Evolutionary conservation across 2,329 filamentous ascomycete genomes (phyloP), one percentile per base, ranked within the genome.

Genomic region (Nemania diffusa): DNA sequence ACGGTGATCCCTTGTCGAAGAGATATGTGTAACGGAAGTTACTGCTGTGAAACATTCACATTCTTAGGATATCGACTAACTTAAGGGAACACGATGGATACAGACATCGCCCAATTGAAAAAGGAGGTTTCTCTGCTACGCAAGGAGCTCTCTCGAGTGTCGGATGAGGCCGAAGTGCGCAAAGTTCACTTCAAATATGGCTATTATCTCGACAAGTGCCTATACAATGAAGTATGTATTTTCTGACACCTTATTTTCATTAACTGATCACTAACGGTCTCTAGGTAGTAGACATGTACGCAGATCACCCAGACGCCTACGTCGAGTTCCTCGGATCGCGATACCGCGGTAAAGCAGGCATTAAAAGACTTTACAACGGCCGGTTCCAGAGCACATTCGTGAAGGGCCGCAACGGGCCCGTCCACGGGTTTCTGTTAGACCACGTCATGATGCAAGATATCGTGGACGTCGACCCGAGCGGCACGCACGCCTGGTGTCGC

Each of bases 401-500:
- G 32, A 80, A 80, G 7, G 84, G 84, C 8, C 84, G 85, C 67
- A 87, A 87, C 71, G 85, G 85, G 0, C 85, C 85, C 17, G 81
- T 87, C 8, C 79, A 85, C 71, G 85, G 85, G 34, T 87, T 86
- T 72, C 80, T 88, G 11, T 82, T 87, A 15, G 85, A 87, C 73
- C 85, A 88, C 73, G 82, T 84, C 37, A 85, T 87, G 81, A 82
- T 87, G 78, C 85, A 88, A 72, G 85, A 85, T 74, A 84, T 87
- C 52, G 78, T 88, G 56, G 84, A 87, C 72, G 80, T 87, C 24
- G 80, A 83, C 67, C 68, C 80, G 1, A 77, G 77, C 5, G 81
- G 82, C n/a, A 82, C 79, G 1, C 82, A 81, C 61, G 85, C 84
- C 13, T 81, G 81, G 73, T 84, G 80, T 46, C 82, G 85, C 29